phyloP scores from a whole-genome alignment of 306 rosid species.

The Sphenostylis stenocarpa region DNA sequence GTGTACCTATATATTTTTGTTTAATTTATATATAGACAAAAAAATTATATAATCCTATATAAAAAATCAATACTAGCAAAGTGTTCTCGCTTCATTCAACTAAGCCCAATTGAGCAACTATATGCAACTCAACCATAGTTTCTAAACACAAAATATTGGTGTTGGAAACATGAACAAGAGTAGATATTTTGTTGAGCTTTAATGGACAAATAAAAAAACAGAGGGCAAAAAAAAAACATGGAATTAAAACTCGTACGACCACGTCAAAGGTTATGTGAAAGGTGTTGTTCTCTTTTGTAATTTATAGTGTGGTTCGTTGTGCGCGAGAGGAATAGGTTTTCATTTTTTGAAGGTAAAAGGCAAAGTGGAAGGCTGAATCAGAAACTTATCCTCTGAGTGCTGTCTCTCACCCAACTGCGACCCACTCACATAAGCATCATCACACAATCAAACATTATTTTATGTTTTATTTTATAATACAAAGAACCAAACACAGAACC shows the following conservation, averaged over 20 bases:
- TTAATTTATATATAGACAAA: no score
- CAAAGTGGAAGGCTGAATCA: slow-evolving; percentile 43
- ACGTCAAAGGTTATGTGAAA: neutral
- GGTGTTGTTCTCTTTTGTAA: neutral
- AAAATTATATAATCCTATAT: no score
- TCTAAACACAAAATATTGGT: neutral
- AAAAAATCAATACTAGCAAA: no score
- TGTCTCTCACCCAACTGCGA: slow-evolving; percentile 45
- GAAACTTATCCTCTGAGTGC: neutral
- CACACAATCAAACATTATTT: neutral
- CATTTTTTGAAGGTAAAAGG: neutral
- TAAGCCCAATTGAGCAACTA: no score
- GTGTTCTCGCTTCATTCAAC: no score
- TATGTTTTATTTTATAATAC: neutral
- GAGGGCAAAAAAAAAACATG: neutral
- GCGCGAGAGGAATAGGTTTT: neutral
- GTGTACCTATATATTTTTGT: no score
- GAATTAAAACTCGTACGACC: neutral
- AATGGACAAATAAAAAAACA: neutral
- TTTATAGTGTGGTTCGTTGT: no score
- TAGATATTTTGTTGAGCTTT: neutral
- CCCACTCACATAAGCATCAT: slow-evolving; percentile 40
- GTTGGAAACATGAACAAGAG: neutral
- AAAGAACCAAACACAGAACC: slow-evolving; percentile 20
- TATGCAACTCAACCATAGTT: no score